A percentile compares a stretch with the other conserved stretches of the same genome.
Conservation (phyloP, 169 alveolate genomes). For the Plasmodium fragile region DNA sequence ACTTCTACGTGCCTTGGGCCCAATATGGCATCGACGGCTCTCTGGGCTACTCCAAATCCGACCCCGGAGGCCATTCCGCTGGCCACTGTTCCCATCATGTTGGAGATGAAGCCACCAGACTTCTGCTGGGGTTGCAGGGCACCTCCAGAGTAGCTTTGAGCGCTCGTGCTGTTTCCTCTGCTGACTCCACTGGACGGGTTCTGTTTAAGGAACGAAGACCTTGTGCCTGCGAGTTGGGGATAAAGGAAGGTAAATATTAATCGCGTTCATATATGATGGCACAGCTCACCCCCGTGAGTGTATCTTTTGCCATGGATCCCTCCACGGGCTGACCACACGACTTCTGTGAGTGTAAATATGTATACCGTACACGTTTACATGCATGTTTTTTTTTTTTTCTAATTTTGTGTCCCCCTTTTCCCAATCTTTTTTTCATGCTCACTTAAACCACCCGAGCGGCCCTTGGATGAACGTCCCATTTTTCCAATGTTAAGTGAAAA, state of each 20-base stretch:
- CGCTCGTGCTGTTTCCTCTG: constrained; percentile 40
- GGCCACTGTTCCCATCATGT: constrained; percentile 78
- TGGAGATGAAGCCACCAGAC: constrained; percentile 68
- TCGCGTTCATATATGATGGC: neutral
- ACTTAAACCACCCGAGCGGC: constrained; percentile 74
- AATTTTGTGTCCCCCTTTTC: neutral
- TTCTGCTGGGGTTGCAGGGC: constrained; percentile 38
- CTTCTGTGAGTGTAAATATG: neutral
- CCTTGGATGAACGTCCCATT: constrained; percentile 75
- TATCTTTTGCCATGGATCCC: neutral
- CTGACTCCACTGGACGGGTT: constrained; percentile 36
- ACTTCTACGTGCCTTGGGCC: constrained; percentile 78
- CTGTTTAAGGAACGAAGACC: constrained; percentile 36
- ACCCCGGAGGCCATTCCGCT: constrained; percentile 80
- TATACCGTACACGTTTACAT: neutral
- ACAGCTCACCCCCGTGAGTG: neutral
- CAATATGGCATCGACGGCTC: constrained; percentile 73
- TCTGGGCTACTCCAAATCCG: constrained; percentile 78
- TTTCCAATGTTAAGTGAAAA: neutral
- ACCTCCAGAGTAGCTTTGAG: constrained; percentile 58
- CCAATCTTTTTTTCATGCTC: constrained; percentile 6
- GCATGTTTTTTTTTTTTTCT: neutral
- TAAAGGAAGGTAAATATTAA: neutral
- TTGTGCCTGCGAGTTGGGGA: constrained; percentile 26
- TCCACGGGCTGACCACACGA: neutral